A percentile compares a stretch with the other conserved stretches of the same genome.
Conservation (phyloP, 1,284 basidiomycete genomes). For the Trichosporon coremiiforme region DNA sequence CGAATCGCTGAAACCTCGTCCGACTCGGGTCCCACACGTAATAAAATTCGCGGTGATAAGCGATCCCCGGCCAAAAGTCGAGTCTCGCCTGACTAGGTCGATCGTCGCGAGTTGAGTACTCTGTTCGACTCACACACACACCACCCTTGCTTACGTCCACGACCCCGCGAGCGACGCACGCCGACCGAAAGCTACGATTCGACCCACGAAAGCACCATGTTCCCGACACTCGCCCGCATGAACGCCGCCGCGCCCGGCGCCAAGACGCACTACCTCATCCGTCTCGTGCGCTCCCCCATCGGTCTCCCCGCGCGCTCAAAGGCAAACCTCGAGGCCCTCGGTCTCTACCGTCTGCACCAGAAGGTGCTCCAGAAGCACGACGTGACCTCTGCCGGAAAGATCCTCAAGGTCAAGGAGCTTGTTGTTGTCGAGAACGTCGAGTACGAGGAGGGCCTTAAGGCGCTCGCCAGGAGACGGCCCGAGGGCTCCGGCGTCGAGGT, state of each 20-base stretch:
- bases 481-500: conserved; percentile 50
- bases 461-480: conserved; percentile 36
- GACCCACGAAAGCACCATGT: conserved; percentile 22
- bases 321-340: conserved; percentile 57
- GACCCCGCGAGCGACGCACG: background rate
- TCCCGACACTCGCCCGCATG: conserved; percentile 25
- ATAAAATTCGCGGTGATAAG: conserved; percentile 4
- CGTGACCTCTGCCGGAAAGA: conserved; percentile 56
- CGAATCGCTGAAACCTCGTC: background rate
- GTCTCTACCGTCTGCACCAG: conserved; percentile 57
- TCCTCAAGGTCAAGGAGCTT: conserved; percentile 61
- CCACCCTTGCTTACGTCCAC: background rate
- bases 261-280: conserved; percentile 58
- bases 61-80: conserved; percentile 5
- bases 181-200: background rate
- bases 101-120: background rate
- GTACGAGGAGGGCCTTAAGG: conserved; percentile 39
- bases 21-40: conserved; percentile 18
- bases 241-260: conserved; percentile 21
- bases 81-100: background rate
- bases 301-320: conserved; percentile 56
- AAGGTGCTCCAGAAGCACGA: conserved; percentile 57
- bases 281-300: conserved; percentile 59
- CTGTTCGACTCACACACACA: background rate
- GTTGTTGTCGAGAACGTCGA: conserved; percentile 60